Percentiles rank a stretch among this genome's conserved stretches.
Conservation (phyloP, 2,329 filamentous ascomycete species). For the Colletotrichum eremochloae region DNA sequence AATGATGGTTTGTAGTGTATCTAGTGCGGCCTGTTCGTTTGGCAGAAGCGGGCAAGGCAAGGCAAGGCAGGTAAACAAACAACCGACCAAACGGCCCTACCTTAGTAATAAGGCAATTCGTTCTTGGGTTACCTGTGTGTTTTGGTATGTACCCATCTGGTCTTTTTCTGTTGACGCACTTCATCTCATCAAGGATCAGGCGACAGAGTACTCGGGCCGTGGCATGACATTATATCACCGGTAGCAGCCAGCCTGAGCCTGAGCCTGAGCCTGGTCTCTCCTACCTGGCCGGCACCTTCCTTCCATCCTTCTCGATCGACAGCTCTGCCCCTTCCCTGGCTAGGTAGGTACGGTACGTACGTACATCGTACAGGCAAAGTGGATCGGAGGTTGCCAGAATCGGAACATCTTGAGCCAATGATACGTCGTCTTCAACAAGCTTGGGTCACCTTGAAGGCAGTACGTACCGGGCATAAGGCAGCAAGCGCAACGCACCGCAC, state of each 20-base stretch:
- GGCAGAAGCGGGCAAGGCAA: no score
- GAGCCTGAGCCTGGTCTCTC: no score
- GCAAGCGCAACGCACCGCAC: constrained; percentile 18
- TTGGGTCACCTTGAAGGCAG: background rate
- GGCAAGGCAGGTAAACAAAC: background rate
- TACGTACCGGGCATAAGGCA: constrained; percentile 22
- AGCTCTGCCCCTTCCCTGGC: background rate
- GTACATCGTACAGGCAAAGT: background rate
- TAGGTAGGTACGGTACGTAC: constrained; percentile 12
- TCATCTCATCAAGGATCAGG: background rate
- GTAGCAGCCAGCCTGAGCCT: no score
- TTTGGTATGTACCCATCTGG: no score
- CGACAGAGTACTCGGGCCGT: background rate
- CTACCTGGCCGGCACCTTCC: constrained; percentile 1
- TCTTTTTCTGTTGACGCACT: background rate
- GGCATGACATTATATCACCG: no score
- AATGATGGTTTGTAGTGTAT: background rate
- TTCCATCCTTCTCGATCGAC: constrained; percentile 11
- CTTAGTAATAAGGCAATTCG: background rate
- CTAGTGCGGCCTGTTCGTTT: background rate
- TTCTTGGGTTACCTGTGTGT: background rate
- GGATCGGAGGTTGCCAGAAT: constrained; percentile 1
- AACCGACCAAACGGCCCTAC: background rate
- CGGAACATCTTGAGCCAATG: constrained; percentile 17
- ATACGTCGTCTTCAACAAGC: background rate